Base-by-base conservation (phyloP, 202 grass and related monocot genomes). In the Carex arenaria region DNA sequence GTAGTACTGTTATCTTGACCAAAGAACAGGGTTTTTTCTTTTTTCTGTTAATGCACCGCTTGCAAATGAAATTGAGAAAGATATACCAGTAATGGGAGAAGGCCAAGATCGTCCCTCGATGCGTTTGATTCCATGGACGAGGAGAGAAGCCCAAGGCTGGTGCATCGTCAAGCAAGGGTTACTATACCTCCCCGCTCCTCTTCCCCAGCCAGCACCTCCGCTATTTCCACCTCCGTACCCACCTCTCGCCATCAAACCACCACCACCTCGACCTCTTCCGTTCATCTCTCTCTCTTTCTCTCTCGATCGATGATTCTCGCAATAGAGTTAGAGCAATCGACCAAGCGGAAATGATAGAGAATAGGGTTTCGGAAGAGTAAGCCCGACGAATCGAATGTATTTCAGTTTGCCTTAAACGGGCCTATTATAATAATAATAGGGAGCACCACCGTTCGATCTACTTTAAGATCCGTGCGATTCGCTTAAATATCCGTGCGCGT, bases 161-260 rank as follows among this genome's bases (percentile, higher is more conserved):
- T 98, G 95, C 95, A 98, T 98, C 76, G 95, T 98, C 53, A 98
- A 89, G 86, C 94, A 94, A 13, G 92, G 87, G 76, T 93, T 98
- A 13, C 72, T 81, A 54, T 87, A 85, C 52, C 49, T 79, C 57
- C 71, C 81, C 56, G 34, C 67, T 3, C 75, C 81, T 53, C 43
- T 26, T n/a, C 88, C 56, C 0, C 40, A 19, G 0, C 70, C 40
- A 9, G 77, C 74, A 8, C 26, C 66, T 54, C 83, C 82, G 51
- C 67, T 63, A 20, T 64, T 61, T 17, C n/a, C 52, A 1, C 61
- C 71, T 0, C 51, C 32, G 38, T 13, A 23, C 5, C 43, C 76
- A 40, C 20, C 32, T 55, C 61, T 22, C 10, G 7, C 64, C 72
- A 32, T 84, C 19, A 7, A 70, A 53, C 7, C 72, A 66, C 51